Evolutionary conservation across 352 stramenopile genomes (phyloP).

Genomic region (Plasmopara muralis): DNA sequence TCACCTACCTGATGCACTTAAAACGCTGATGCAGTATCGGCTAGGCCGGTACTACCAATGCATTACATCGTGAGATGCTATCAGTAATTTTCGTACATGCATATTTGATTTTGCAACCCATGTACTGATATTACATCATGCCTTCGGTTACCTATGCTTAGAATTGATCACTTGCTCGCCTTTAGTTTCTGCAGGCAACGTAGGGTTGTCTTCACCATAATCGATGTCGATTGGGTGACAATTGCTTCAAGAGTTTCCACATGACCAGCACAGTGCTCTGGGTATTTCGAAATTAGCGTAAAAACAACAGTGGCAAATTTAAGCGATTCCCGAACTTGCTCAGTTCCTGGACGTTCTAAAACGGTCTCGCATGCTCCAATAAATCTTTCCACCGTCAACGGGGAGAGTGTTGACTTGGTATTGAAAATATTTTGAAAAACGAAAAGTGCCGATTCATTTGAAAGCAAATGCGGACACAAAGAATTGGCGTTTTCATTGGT

Average conservation of each 20-base stretch:
- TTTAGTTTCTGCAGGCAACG: slow-evolving; percentile 67
- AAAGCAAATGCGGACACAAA: slow-evolving; percentile 31
- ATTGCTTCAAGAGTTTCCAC: slow-evolving; percentile 42
- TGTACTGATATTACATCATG: not conserved
- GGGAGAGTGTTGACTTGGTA: slow-evolving; percentile 41
- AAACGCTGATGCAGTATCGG: slow-evolving; percentile 49
- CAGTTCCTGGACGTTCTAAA: slow-evolving; percentile 28
- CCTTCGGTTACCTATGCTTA: not conserved
- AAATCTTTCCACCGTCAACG: slow-evolving; percentile 40
- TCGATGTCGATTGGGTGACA: slow-evolving; percentile 34
- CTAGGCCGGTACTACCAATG: slow-evolving; percentile 63
- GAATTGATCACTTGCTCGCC: slow-evolving; percentile 14
- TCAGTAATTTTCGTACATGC: not conserved
- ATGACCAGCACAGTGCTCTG: slow-evolving; percentile 37
- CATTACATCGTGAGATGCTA: slow-evolving; percentile 24
- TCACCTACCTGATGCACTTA: slow-evolving; percentile 40
- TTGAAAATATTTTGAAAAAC: slow-evolving; percentile 74
- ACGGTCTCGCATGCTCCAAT: slow-evolving; percentile 36
- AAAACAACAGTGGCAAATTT: slow-evolving; percentile 65
- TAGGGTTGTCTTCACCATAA: slow-evolving; percentile 62
- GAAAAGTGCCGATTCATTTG: slow-evolving; percentile 57
- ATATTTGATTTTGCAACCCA: not conserved
- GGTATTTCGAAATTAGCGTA: slow-evolving; percentile 56
- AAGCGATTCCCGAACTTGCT: slow-evolving; percentile 33
- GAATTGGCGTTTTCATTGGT: slow-evolving; percentile 2